Base-by-base conservation (phyloP, 2,329 filamentous ascomycete species). In the Colletotrichum sp. region DNA sequence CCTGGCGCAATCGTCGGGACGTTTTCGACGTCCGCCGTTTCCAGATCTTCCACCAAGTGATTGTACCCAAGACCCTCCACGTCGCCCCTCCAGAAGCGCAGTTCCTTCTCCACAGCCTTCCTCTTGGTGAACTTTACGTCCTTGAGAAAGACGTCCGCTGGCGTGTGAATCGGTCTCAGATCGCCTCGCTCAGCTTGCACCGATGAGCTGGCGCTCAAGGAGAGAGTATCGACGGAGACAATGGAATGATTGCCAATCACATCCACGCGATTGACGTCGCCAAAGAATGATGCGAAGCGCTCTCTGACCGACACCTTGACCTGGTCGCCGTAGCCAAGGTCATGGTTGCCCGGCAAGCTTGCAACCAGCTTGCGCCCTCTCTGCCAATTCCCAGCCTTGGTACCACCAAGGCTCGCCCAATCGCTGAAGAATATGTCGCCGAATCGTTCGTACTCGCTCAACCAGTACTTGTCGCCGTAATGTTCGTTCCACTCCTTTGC, bases 161-260 rank as follows among this genome's bases (percentile, higher is more conserved):
- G 95, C 28, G 90, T 90, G 88, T 95, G 98, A 21, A 99, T 94
- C 49, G 89, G 87, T 55, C 85, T 85, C 21, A 92, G 82, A 52
- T 92, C 90, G 68, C 90, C 85, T 85, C 83, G 67, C 88, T 49
- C 85, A 49, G 88, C 89, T 82, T 90, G 87, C 64, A 87, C 83
- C 3, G 90, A 91, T 3, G 87, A 87, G 60, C 83, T 89, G 5
- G 97, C 96, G 81, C 95, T 98, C 80, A 99, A 85, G 0, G 96
- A 98, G 6, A 98, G 93, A 0, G 94, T 92, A 82, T 99, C 97
- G 9, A 99, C 90, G 1, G 95, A 98, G 24, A 99, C 95, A 82
- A 99, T 96, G 0, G 95, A 98, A 83, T 99, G 97, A 82, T 99
- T 99, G 15, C 95, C 97, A 69, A 99, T 90, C 7, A 99, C 90